Percentiles rank a stretch among this genome's conserved stretches.
These are phyloP conservation scores for Echinosophora koreensis DNA, from an alignment of 306 rosid species.

Conservation along the genomic window DNA sequence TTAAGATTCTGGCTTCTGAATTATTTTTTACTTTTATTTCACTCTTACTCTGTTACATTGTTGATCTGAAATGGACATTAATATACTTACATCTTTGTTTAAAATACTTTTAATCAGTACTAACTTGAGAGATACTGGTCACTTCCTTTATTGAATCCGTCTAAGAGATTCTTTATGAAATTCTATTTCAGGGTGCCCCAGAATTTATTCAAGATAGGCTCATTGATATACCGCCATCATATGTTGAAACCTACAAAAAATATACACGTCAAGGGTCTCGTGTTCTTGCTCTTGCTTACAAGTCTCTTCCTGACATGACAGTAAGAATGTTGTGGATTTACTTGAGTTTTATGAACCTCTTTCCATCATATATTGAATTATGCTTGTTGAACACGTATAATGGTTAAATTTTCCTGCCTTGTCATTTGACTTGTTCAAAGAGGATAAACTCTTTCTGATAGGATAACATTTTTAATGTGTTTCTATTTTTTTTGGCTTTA, in stretches of 20 bases:
- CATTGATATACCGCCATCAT: slow-evolving; percentile 73
- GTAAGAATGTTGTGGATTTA: slow-evolving; percentile 61
- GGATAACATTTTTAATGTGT: slow-evolving; percentile 6
- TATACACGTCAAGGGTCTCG: slow-evolving; percentile 99
- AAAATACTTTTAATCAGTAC: background rate
- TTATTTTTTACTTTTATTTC: background rate
- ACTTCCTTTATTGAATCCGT: slow-evolving; percentile 35
- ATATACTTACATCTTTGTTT: slow-evolving; percentile 14
- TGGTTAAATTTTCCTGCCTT: background rate
- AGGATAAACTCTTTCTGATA: slow-evolving; percentile 16
- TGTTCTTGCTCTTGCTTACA: slow-evolving; percentile 95
- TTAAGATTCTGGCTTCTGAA: background rate
- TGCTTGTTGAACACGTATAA: slow-evolving; percentile 7
- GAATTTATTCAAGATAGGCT: slow-evolving; percentile 96
- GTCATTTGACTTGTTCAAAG: slow-evolving; percentile 13
- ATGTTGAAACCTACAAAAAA: slow-evolving; percentile 87
- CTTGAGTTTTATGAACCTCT: slow-evolving; percentile 7
- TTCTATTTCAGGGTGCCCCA: slow-evolving; percentile 91
- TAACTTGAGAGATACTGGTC: slow-evolving; percentile 14
- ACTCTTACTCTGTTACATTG: background rate
- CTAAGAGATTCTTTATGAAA: slow-evolving; percentile 10
- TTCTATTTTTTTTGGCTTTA: slow-evolving; percentile 10
- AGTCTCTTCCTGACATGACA: slow-evolving; percentile 94
- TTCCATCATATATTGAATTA: slow-evolving; percentile 16
- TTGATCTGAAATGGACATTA: background rate